Base-by-base conservation (phyloP, 805 yeast species). In the Pichia sporocuriosa region DNA sequence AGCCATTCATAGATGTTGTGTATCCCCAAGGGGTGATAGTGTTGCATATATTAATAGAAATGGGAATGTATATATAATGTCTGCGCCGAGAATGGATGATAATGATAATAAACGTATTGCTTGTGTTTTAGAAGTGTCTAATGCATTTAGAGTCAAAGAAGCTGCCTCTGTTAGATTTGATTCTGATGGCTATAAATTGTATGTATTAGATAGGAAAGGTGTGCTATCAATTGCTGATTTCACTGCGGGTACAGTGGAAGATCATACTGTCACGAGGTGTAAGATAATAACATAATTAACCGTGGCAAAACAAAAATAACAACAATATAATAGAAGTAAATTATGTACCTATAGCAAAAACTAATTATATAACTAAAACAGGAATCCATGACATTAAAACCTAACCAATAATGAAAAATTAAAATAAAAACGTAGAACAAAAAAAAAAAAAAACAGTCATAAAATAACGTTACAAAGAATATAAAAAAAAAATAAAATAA, bases 1-100 rank as follows among this genome's bases (percentile, higher is more conserved):
- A 3, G 68, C 77, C 6, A 83, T 88, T 43, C 95, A 89, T 57
- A 69, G 70, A 34, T 75, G 81, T 43, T 79, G 81, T 19, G 71
- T 84, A 1, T 84, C 94, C 3, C 96, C 96, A 1, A 67, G 95
- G 19, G 89, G 93, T 24, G 95, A 88, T 56, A 81, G 93, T 0
- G 69, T 87, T 23, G 95, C 90, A 3, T 81, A 84, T 51, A 61
- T 88, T 17, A 93, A 84, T 55, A 75, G 84, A 45, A 78, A 77
- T 42, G 97, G 97, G 0, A 67, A 76, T 1, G 79, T 88, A 0
- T 86, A 75, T 51, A 66, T 87, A 30, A 73, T 84, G 60, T 68
- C 78, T 11, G 73, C 85, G 2, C 81, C 84, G 0, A 62, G 71
- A 19, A 70, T 75, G 51, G 70, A 75, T 59, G 72, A 72, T 44